Base-by-base conservation (phyloP, 2,329 filamentous ascomycete genomes). In the Tolypocladium ophioglossoides region DNA sequence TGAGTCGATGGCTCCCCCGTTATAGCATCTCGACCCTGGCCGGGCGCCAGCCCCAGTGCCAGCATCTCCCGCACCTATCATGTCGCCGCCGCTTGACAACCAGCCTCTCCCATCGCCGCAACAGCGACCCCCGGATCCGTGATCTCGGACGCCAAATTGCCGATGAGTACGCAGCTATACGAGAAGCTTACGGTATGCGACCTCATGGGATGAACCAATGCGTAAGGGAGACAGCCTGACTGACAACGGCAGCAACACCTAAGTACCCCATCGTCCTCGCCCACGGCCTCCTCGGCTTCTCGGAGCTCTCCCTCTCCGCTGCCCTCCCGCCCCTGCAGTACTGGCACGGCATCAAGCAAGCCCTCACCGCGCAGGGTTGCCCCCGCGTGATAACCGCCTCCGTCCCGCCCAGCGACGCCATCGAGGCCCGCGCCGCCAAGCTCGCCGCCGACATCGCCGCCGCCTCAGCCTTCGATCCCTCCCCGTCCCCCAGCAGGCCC, bases 281-380 rank as follows among this genome's bases (percentile, higher is more conserved):
- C 52, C 83, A 86, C 62, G 83, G 83, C 54, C 73, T 86, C 50
- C 71, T 86, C 52, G 83, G 83, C 61, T 86, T 85, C 64, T 74
- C 79, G 39, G 77, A 84, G 63, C 71, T 86, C 24, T 72, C 69
- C 38, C 63, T 83, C 18, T 73, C 72, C 14, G 72, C 76, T 1
- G 72, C 73, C 59, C 69, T 85, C 3, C 81, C 82, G 0, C 67
- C 77, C 2, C 74, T 85, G 38, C 75, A 80, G 48, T 85, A 86
- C 71, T 86, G 83, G 83, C 77, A 78, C 58, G 83, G 83, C 51
- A 86, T 86, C 58, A 74, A 74, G 24, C 76, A 82, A 20, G 82
- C 80, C 14, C 72, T 86, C 47, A 66, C 61, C 8, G 73, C 76
- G 9, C 78, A 80, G 55, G 76, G 75, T 35, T 55, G 54, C 47